Base-by-base conservation (phyloP, 2,329 filamentous ascomycete genomes). In the Tolypocladium tundrense region DNA sequence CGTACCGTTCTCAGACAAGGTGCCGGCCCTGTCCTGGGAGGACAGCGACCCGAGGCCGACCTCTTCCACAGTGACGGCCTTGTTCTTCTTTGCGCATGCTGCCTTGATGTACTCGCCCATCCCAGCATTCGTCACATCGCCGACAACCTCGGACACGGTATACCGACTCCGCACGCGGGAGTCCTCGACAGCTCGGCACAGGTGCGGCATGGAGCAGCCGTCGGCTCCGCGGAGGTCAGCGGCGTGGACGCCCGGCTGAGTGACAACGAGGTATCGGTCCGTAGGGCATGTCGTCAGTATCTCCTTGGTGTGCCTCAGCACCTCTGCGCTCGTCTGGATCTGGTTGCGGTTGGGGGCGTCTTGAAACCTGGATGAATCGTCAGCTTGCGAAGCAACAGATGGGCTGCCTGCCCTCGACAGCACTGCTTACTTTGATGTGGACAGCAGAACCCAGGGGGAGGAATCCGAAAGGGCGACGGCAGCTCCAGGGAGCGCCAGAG, bases 361-460 rank as follows among this genome's bases (percentile, higher is more conserved):
- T 55, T 70, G 58, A 65, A 79, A 70, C 56, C 70, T 73, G 54
- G 24, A 10, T 16, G 45, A 43, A 53, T 31, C 50, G 56, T 61
- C 48, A 62, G 58, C 54, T 43, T 24, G n/a, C 31, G 31, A 39
- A 52, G 41, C 39, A 53, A 50, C 55, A 61, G 55, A 41, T 51
- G 35, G 52, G 58, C 53, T 31, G 53, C 51, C 41, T 56, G 55
- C 58, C 56, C 53, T 55, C 21, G 31, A 54, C 54, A 50, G 57
- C 59, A 57, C 60, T 57, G 68, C 87, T 67, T 86, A 96, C 92
- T 86, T 78, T 61, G 88, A 82, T 52, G 88, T 93, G 39, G 93
- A 97, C 72, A 95, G 87, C 64, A 97, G 77, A 70, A 96, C 82
- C 73, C 96, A 94, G 21, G 94, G 93, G 57, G 90, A 92, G 2